These are phyloP conservation scores for Akanthomyces dipterigenus DNA, from an alignment of 2,329 filamentous ascomycete genomes.

Conservation along the genomic window DNA sequence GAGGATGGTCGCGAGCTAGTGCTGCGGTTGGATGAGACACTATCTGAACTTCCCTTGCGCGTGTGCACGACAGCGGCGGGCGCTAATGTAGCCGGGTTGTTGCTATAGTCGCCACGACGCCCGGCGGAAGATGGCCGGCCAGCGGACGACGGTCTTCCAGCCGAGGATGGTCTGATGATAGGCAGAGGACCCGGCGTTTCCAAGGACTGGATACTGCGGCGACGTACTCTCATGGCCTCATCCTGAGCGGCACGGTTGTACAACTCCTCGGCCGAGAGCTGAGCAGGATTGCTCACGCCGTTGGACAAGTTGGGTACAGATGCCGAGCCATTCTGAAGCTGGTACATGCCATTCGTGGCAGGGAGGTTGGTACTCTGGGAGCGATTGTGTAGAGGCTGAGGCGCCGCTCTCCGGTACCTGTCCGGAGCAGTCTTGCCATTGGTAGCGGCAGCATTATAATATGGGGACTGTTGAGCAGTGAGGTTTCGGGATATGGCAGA, in stretches of 20 bases:
- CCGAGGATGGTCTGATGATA: conserved; percentile 30
- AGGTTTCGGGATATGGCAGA: conserved; percentile 39
- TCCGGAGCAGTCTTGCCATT: conserved; percentile 55
- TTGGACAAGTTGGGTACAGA: conserved; percentile 41
- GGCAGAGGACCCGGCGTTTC: conserved; percentile 29
- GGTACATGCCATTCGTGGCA: conserved; percentile 20
- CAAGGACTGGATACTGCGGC: conserved; percentile 72
- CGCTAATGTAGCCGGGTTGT: conserved; percentile 34
- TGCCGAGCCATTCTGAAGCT: conserved; percentile 25
- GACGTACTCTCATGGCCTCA: conserved; percentile 67
- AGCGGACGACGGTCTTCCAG: conserved; percentile 17
- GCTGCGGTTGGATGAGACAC: conserved; percentile 51
- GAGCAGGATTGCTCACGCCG: conserved; percentile 41
- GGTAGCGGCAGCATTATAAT: conserved; percentile 33
- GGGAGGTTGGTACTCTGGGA: conserved; percentile 30
- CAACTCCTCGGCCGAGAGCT: conserved; percentile 60
- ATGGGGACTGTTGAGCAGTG: conserved; percentile 36
- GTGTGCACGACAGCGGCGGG: conserved; percentile 21
- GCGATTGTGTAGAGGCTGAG: conserved; percentile 31
- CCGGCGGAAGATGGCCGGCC: conserved; percentile 18
- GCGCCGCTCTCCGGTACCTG: conserved; percentile 66
- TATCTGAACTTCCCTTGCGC: conserved; percentile 58
- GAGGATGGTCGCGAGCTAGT: conserved; percentile 56
- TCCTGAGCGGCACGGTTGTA: conserved; percentile 53
- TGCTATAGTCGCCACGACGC: conserved; percentile 24